Evolutionary conservation across 495 filamentous ascomycete species (phyloP), one percentile per base, ranked within the genome.

Genomic region (Aspergillus asperescens): DNA sequence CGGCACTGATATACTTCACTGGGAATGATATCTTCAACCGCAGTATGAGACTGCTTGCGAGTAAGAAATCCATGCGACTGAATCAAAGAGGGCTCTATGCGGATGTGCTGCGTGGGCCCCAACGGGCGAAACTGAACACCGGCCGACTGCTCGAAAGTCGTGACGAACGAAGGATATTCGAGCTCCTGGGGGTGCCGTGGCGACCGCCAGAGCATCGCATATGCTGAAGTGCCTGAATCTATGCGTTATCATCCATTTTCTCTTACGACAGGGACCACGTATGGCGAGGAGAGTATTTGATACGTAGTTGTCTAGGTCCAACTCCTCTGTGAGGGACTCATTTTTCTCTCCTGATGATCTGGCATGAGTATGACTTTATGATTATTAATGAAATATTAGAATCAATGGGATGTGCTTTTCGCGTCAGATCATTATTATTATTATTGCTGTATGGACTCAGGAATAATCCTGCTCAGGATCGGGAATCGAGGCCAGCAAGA

Each of bases 11-110:
- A 45, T 98, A 98, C 61, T 98, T 96, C 58, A 96, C 93, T 0
- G 93, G 93, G 1, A 94, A 95, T 59, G 91, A 96, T 61, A 90
- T 96, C 43, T 98, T 98, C 72, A 98, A 98, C 60, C 77, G 92
- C 24, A 93, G 88, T 50, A 80, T 96, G 68, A 69, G 93, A 56
- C 67, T 96, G 9, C 71, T 96, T 41, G 89, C 90, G 20, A 83
- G 83, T 25, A 91, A 81, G 74, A 93, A 89, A 64, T 82, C 83
- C 0, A 91, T 95, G 85, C 72, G 86, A 49, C 61, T 98, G 28
- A 96, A 96, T 59, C 91, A 96, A 63, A 74, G 78, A 16, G 93
- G 90, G 1, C 68, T 98, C 42, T 96, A 83, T 62, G 79, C 75
- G 55, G 81, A 93, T 69, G 83, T 89, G 4, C 68, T 89, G 60